phyloP scores from a whole-genome alignment of 352 stramenopile species.

The Pythium chondricola region DNA sequence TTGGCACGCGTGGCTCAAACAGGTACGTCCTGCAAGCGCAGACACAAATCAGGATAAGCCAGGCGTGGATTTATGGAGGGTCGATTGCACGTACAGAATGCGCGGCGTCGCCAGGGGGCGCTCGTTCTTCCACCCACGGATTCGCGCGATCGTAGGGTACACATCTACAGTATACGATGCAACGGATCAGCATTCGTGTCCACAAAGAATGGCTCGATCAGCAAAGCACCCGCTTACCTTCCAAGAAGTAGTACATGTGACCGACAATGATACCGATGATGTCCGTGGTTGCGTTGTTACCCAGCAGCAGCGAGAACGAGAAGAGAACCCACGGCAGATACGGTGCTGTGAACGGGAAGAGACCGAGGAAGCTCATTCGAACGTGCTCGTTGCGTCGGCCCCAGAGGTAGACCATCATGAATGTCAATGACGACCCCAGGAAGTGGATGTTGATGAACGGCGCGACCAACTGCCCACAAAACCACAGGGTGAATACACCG shows the following conservation, averaged over 20 bases:
- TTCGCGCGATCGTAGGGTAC: constrained; percentile 94
- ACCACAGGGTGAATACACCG: background rate
- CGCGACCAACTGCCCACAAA: constrained; percentile 73
- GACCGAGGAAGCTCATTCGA: constrained; percentile 96
- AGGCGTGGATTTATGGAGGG: constrained; percentile 8
- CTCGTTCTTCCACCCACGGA: constrained; percentile 92
- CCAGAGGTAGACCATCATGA: constrained; percentile 99
- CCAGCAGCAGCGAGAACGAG: constrained; percentile 93
- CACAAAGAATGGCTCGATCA: background rate
- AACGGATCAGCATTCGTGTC: background rate
- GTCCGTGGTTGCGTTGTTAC: constrained; percentile 94
- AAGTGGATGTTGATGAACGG: constrained; percentile 97
- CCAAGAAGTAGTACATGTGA: constrained; percentile 99
- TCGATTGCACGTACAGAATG: constrained; percentile 73
- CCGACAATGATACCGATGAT: constrained; percentile 98
- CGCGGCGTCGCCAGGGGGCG: constrained; percentile 89
- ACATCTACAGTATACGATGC: constrained; percentile 78
- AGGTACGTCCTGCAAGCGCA: constrained; percentile 42
- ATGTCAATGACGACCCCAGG: constrained; percentile 97
- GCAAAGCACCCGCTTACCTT: constrained; percentile 44
- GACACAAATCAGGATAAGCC: too few species aligned
- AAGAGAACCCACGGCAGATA: constrained; percentile 99
- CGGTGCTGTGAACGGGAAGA: constrained; percentile 97
- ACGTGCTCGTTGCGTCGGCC: constrained; percentile 93
- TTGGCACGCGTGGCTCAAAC: constrained; percentile 40